These are phyloP conservation scores for Rhynchospora breviuscula DNA, from an alignment of 176 grass and related monocot genomes.

Conservation along the genomic window DNA sequence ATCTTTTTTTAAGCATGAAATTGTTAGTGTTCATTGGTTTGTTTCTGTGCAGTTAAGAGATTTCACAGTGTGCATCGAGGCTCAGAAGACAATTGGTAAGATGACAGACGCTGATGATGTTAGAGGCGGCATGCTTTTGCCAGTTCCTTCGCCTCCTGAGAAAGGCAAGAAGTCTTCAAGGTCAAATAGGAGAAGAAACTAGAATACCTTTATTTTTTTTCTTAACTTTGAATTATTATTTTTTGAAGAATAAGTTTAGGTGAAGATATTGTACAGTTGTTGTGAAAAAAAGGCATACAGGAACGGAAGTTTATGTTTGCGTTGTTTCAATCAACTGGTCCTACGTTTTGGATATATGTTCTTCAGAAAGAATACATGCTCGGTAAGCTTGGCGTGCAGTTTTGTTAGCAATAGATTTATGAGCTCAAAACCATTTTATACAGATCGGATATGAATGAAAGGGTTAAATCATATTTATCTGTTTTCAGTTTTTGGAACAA, in stretches of 20 bases:
- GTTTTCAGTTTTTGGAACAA: no score
- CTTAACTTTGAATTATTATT: neutral
- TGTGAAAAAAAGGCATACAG: neutral
- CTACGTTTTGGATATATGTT: neutral
- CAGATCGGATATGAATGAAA: no score
- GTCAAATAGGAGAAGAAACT: conserved; percentile 58
- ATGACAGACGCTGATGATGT: conserved; percentile 46
- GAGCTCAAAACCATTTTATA: no score
- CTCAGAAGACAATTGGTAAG: conserved; percentile 66
- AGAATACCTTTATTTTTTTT: conserved; percentile 3
- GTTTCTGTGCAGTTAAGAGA: conserved; percentile 57
- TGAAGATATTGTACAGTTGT: neutral
- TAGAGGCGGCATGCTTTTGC: conserved; percentile 63
- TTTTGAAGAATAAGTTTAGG: neutral
- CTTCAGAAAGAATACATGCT: neutral
- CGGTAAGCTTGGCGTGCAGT: neutral
- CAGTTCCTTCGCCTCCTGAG: conserved; percentile 46
- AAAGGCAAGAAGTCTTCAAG: conserved; percentile 67
- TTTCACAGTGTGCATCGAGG: conserved; percentile 68
- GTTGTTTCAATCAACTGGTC: neutral
- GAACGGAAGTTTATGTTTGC: neutral
- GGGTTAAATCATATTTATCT: no score
- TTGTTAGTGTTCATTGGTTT: neutral
- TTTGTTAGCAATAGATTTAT: neutral
- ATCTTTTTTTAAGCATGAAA: neutral